Percentiles rank a stretch among this genome's conserved stretches.
Evolutionary conservation across 371 early-diverging fungal species (phyloP).

Genomic region (Funneliformis caledonium): DNA sequence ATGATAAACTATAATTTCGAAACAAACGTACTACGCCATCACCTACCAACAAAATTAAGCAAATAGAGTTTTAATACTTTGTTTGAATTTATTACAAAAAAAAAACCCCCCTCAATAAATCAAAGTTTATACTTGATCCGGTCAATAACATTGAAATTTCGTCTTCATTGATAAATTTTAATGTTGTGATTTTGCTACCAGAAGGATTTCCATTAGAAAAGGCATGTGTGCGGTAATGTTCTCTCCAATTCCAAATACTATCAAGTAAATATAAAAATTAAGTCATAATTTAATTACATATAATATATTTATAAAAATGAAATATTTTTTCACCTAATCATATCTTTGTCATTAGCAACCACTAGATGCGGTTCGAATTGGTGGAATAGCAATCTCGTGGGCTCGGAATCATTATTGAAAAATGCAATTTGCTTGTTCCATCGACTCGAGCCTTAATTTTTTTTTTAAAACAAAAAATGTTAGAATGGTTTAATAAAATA

Average conservation of each 20-base stretch:
- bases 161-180: slow-evolving; percentile 91
- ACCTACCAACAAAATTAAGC: slow-evolving; percentile 48
- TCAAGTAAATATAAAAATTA: background rate
- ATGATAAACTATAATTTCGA: slow-evolving; percentile 70
- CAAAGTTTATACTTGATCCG: slow-evolving; percentile 65
- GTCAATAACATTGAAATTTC: slow-evolving; percentile 81
- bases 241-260: slow-evolving; percentile 83
- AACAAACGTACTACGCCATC: slow-evolving; percentile 83
- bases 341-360: slow-evolving; percentile 68
- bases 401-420: slow-evolving; percentile 64
- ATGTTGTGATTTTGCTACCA: slow-evolving; percentile 70
- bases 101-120: background rate
- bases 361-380: slow-evolving; percentile 79
- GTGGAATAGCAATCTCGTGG: slow-evolving; percentile 68
- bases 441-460: slow-evolving; percentile 56
- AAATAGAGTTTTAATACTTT: background rate
- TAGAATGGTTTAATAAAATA: background rate
- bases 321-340: slow-evolving; percentile 56
- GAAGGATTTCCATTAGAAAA: slow-evolving; percentile 72
- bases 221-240: slow-evolving; percentile 62
- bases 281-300: background rate
- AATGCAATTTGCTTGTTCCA: slow-evolving; percentile 68
- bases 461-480: slow-evolving; percentile 39
- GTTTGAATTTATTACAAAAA: background rate
- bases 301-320: background rate